Evolutionary conservation across 148 eudicot species (phyloP), one percentile per base, ranked within the genome.

Genomic region (Mesembryanthemum crystallinum): DNA sequence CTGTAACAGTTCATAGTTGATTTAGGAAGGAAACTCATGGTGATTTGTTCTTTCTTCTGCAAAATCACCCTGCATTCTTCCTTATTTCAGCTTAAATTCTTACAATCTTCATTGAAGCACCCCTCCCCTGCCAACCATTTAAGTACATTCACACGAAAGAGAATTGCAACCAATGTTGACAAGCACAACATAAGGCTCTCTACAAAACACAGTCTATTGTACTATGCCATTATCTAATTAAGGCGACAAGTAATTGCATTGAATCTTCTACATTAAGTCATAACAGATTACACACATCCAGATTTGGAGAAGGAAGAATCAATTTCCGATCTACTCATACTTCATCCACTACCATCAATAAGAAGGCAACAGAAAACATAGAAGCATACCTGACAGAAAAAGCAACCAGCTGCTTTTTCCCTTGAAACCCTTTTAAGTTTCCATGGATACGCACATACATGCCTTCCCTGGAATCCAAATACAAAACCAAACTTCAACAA

Each of bases 371-470:
- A 76, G n/a, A 51, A 14, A 71, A 7, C 37, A 63, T 67, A 25
- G 28, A 73, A 63, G 13, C 77, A 78, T 88, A 96, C 98, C 97
- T 92, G 86, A 90, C 82, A 27, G 91, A 84, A 80, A 76, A 91
- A 8, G 90, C 88, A 30, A 82, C 82, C 58, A 96, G 61, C 68
- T 91, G 91, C 82, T 66, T 83, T 85, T 89, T 96, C 52, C 97
- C 99, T 84, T 89, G 90, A 81, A 88, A 91, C 74, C 87, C 91
- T 79, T 86, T 96, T 74, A 96, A 80, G 61, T 84, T 92, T 67
- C 91, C 99, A 86, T 83, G 83, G 64, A 96, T 85, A 8, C 98
- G 91, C 24, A 91, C 89, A 81, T 96, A 91, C 88, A 84, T 86
- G 23, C 90, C 90, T 73, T 96, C 87, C 79, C 99, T 96, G 78